A percentile compares a stretch with the other conserved stretches of the same genome.
Conservation (phyloP, 768 basidiomycete species). For the Coprinopsis cinerea region DNA sequence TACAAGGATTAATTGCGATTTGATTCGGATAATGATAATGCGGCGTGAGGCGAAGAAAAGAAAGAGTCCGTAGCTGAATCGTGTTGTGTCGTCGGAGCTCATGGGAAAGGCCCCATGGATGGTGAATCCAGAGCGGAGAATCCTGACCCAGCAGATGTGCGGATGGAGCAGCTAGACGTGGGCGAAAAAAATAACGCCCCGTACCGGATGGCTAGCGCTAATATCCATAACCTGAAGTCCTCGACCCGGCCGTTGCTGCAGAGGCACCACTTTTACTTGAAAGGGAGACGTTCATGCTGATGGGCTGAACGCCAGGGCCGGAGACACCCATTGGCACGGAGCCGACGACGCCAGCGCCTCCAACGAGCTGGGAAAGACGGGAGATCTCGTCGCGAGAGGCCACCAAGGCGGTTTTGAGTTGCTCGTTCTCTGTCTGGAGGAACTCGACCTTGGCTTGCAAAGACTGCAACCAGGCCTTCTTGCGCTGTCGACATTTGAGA, state of each 20-base stretch:
- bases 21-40: constrained; percentile 9
- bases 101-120: neutral
- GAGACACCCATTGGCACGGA: constrained; percentile 24
- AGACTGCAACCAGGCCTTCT: constrained; percentile 94
- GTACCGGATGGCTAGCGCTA: constrained; percentile 12
- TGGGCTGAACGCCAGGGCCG: constrained; percentile 33
- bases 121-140: neutral
- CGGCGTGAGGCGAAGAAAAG: constrained; percentile 1
- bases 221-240: constrained; percentile 36
- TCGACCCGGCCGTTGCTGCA: constrained; percentile 23
- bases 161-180: neutral
- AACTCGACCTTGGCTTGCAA: constrained; percentile 93
- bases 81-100: neutral
- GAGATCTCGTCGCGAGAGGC: constrained; percentile 90
- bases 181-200: neutral
- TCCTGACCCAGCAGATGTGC: neutral
- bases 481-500: constrained; percentile 97
- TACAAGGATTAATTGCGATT: neutral
- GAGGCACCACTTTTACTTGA: constrained; percentile 22
- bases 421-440: constrained; percentile 91
- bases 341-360: constrained; percentile 52
- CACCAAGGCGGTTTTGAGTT: constrained; percentile 80
- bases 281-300: constrained; percentile 42
- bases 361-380: constrained; percentile 69
- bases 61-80: neutral